Evolutionary conservation across 106 monocot genomes (phyloP).

Genomic region (Iris macrosiphon): DNA sequence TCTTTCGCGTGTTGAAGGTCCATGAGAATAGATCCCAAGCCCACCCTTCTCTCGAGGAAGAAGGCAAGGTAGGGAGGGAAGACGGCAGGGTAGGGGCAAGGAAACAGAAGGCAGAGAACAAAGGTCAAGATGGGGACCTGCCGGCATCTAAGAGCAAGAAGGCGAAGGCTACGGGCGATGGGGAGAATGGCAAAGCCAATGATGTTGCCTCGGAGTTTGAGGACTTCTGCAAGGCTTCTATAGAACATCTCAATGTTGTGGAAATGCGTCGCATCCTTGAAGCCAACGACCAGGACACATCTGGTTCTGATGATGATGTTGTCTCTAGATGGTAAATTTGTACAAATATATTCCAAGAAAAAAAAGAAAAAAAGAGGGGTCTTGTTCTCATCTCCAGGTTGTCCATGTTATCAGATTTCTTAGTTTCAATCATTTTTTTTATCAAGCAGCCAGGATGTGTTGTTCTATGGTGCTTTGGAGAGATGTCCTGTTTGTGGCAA

Average conservation of each 20-base stretch:
- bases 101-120: slow-evolving; percentile 45
- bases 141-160: slow-evolving; percentile 36
- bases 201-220: slow-evolving; percentile 30
- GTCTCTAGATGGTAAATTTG: slow-evolving; percentile 45
- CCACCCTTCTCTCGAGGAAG: slow-evolving; percentile 41
- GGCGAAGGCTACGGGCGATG: slow-evolving; percentile 22
- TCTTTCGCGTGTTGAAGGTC: slow-evolving; percentile 28
- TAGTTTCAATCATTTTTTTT: not conserved
- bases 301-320: slow-evolving; percentile 54
- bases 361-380: too few relatives aligned
- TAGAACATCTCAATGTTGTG: slow-evolving; percentile 38
- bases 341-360: too few relatives aligned
- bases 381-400: not conserved
- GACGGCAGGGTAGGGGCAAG: slow-evolving; percentile 45
- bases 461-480: slow-evolving; percentile 65
- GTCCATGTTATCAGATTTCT: too few relatives aligned
- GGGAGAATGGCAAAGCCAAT: slow-evolving; percentile 11
- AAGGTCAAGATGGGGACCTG: slow-evolving; percentile 20
- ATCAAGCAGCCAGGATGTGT: slow-evolving; percentile 53
- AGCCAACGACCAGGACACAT: slow-evolving; percentile 46
- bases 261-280: slow-evolving; percentile 66
- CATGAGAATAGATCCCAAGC: slow-evolving; percentile 57
- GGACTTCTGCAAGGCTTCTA: slow-evolving; percentile 60
- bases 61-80: slow-evolving; percentile 46
- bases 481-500: slow-evolving; percentile 46